A percentile compares a stretch with the other conserved stretches of the same genome.
These are phyloP conservation scores for Aeschynomene evenia DNA, from an alignment of 306 rosid genomes.

Conservation along the genomic window DNA sequence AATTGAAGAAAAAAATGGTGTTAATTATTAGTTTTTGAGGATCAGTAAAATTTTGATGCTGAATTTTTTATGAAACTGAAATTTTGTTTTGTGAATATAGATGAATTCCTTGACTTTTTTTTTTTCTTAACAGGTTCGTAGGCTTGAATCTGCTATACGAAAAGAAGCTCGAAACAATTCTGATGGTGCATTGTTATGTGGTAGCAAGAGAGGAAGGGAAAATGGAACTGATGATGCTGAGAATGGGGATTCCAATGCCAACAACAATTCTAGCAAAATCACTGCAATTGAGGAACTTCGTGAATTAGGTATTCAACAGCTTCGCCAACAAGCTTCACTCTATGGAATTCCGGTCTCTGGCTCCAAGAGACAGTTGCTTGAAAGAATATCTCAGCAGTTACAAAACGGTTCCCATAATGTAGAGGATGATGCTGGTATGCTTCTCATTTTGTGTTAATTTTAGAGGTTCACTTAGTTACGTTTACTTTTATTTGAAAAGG, in stretches of 20 bases:
- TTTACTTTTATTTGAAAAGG: background rate
- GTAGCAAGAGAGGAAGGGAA: background rate
- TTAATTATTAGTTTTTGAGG: no score
- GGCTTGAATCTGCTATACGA: slow-evolving; percentile 61
- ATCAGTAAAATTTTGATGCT: no score
- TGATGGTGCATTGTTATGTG: background rate
- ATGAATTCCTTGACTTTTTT: no score
- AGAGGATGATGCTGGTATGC: slow-evolving; percentile 44
- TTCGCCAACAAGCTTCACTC: background rate
- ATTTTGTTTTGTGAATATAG: no score
- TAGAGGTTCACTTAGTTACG: background rate
- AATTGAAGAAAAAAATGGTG: no score
- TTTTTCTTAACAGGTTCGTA: slow-evolving; percentile 55
- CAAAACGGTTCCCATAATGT: background rate
- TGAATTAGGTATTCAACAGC: background rate
- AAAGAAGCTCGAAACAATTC: slow-evolving; percentile 30
- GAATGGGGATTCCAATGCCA: slow-evolving; percentile 22
- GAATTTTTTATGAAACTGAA: no score
- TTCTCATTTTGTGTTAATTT: background rate
- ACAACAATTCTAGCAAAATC: slow-evolving; percentile 35
- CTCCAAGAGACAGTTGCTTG: background rate
- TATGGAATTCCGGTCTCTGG: background rate
- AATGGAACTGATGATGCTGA: slow-evolving; percentile 35
- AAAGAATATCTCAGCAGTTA: background rate
- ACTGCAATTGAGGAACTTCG: slow-evolving; percentile 17